Evolutionary conservation across 1,284 basidiomycete genomes (phyloP).

Genomic region (Ganoderma meredithae): DNA sequence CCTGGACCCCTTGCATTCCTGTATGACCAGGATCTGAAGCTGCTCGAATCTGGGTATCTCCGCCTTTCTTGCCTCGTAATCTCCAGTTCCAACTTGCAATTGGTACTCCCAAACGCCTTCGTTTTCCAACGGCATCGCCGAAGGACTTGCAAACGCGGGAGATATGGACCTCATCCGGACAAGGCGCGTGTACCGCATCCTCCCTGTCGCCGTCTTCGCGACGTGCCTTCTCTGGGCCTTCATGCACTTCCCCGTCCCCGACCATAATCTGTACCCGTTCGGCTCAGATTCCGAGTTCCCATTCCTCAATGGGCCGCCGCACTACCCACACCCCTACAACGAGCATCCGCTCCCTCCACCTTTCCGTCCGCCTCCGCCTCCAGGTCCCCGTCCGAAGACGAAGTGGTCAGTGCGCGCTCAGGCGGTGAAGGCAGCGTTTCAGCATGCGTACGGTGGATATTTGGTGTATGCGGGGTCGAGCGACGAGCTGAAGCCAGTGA

Average conservation of each 20-base stretch:
- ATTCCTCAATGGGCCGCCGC: conserved; percentile 12
- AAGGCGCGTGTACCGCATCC: conserved; percentile 21
- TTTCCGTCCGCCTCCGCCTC: conserved; percentile 13
- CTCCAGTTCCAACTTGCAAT: no score
- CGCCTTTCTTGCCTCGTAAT: background rate
- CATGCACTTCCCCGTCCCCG: conserved; percentile 15
- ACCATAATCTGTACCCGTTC: conserved; percentile 10
- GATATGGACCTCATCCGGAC: conserved; percentile 21
- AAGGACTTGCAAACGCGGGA: background rate
- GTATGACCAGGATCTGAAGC: background rate
- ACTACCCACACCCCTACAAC: conserved; percentile 4
- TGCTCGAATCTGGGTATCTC: background rate
- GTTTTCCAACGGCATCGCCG: background rate
- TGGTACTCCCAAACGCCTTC: background rate
- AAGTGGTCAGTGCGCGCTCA: conserved; percentile 60
- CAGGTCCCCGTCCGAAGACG: conserved; percentile 10
- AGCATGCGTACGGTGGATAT: conserved; percentile 71
- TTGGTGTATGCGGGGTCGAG: conserved; percentile 59
- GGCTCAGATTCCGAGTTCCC: conserved; percentile 8
- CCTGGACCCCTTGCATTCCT: background rate
- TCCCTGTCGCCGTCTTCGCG: conserved; percentile 23
- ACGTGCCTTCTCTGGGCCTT: conserved; percentile 27
- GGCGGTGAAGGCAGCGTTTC: conserved; percentile 63
- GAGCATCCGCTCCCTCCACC: conserved; percentile 7
- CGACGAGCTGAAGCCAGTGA: conserved; percentile 67